phyloP scores from a whole-genome alignment of 2,329 filamentous ascomycete genomes.

The Thermomyces lanuginosus region DNA sequence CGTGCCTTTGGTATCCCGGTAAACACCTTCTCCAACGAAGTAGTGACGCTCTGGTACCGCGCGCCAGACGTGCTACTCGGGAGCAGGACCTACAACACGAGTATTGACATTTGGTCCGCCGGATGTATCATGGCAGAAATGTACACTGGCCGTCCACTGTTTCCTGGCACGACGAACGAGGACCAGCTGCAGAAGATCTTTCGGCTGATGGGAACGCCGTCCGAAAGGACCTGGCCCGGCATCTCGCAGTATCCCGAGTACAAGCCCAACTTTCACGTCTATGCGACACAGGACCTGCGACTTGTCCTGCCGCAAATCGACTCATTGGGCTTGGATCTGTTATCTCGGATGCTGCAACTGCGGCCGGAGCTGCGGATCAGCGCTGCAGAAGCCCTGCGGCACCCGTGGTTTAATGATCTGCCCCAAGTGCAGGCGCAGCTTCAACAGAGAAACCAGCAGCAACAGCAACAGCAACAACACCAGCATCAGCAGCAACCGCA shows the following conservation, averaged over 20 bases:
- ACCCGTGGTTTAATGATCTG: conserved; percentile 75
- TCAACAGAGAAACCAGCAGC: conserved; percentile 25
- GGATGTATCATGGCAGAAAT: conserved; percentile 99
- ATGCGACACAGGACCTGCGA: conserved; percentile 76
- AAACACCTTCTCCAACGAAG: conserved; percentile 96
- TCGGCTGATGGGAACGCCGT: conserved; percentile 94
- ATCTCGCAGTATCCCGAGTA: conserved; percentile 96
- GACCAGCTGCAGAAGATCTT: conserved; percentile 96
- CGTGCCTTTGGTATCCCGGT: conserved; percentile 93
- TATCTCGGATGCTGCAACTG: conserved; percentile 82
- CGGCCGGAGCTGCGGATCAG: conserved; percentile 82
- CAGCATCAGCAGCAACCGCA: conserved; percentile 14
- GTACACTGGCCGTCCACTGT: conserved; percentile 89
- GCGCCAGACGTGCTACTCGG: conserved; percentile 90
- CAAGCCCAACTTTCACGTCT: conserved; percentile 87
- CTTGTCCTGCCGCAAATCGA: conserved; percentile 85
- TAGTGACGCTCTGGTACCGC: conserved; percentile 94
- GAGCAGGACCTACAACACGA: conserved; percentile 95
- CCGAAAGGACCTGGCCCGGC: conserved; percentile 86
- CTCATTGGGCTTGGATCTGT: conserved; percentile 65
- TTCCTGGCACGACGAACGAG: conserved; percentile 95
- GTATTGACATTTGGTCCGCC: conserved; percentile 97
- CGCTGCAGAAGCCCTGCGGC: conserved; percentile 68
- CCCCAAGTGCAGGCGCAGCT: conserved; percentile 38
- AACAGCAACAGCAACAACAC: conserved; percentile 21